Base-by-base conservation (phyloP, 352 stramenopile species). In the Globisporangium takayamanum region DNA sequence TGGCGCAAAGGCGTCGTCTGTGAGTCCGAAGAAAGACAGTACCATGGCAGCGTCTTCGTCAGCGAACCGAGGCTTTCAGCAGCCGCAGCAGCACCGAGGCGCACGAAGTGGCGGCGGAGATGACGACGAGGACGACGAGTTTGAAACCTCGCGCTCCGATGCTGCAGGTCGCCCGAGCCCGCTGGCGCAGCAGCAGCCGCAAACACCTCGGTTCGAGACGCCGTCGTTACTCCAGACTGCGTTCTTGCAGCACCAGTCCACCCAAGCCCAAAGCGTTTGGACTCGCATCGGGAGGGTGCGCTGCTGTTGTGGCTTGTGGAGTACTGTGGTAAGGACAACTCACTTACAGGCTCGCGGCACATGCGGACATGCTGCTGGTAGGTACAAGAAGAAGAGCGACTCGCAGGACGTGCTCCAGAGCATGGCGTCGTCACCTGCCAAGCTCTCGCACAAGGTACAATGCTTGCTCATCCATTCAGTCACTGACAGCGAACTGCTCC, bases 171-270 rank as follows among this genome's bases (percentile, higher is more conserved):
- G 59, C 6, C n/a, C 44, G 6, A 57, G 30, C 26, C 28, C 36
- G 20, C 12, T 53, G 5, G 15, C 20, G 22, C 52, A 57, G 26
- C 51, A 51, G 15, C 28, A 45, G 5, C 11, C 60, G 18, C 39
- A 52, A 18, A 33, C 66, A 11, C 55, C 48, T 41, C 72, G 61
- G 36, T 63, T 75, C 6, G 57, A 73, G 44, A 75, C 73, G 2
- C 71, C 75, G 12, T 72, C 66, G 7, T 22, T 90, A n/a, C 66
- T 87, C 0, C 80, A 88, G 45, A 86, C 78, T 1, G 80, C 78
- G 12, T 83, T 86, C 57, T 60, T 88, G 0, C 74, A 87, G 51
- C 63, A 76, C 49, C 60, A 79, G 74, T n/a, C 68, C 76, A 36
- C 60, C 76, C 28, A 86, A 79, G 50, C 20, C 66, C 1, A 88